A percentile compares a stretch with the other conserved stretches of the same genome.
Conservation (phyloP, 169 alveolate genomes). For the Perkinsus olseni region DNA sequence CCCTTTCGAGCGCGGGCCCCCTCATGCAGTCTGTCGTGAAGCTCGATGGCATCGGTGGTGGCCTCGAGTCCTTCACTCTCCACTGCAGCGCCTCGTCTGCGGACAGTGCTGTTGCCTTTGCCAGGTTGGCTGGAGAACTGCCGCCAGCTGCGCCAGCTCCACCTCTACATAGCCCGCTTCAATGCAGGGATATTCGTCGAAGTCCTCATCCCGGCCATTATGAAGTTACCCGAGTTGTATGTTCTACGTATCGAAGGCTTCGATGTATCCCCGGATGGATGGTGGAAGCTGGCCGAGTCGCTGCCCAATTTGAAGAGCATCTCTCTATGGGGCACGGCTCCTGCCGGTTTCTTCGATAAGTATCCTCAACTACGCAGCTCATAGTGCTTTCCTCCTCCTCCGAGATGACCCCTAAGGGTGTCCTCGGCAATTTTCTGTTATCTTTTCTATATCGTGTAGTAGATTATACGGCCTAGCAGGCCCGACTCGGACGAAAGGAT, state of each 20-base stretch:
- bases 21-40: neutral
- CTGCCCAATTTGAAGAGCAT: neutral
- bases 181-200: neutral
- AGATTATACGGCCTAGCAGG: no score
- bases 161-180: neutral
- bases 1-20: neutral
- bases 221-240: neutral
- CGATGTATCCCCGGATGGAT: neutral
- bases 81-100: neutral
- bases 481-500: no score
- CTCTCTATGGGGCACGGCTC: neutral
- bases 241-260: neutral
- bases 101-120: neutral
- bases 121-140: neutral
- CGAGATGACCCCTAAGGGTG: neutral
- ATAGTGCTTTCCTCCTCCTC: neutral
- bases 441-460: no score
- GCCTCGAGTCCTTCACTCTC: neutral
- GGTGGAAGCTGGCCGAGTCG: neutral
- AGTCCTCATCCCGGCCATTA: neutral
- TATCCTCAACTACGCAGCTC: neutral
- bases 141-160: neutral
- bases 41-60: neutral
- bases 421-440: neutral
- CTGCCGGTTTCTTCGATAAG: neutral